phyloP scores from a whole-genome alignment of 805 yeast genomes.

The Zygosaccharomyces kombuchaensis region DNA sequence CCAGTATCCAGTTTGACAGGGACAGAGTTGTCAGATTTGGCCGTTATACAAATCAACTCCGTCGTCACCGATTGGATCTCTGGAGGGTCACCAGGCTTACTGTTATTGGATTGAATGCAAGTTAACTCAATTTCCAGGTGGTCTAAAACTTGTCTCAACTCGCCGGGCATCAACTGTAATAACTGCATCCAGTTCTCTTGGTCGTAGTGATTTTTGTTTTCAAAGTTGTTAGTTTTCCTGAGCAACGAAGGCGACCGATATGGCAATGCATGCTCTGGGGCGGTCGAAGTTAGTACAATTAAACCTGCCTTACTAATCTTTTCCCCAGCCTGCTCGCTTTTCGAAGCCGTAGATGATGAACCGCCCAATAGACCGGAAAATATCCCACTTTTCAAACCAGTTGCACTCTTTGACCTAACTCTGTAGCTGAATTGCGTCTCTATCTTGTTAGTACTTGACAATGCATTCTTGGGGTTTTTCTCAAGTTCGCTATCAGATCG shows the following conservation, averaged over 20 bases:
- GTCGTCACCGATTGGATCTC: slow-evolving; percentile 30
- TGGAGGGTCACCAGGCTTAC: slow-evolving; percentile 31
- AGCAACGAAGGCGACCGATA: slow-evolving; percentile 38
- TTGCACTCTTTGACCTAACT: slow-evolving; percentile 20
- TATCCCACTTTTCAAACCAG: slow-evolving; percentile 20
- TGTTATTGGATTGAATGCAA: slow-evolving; percentile 34
- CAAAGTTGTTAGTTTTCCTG: slow-evolving; percentile 36
- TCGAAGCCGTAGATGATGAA: slow-evolving; percentile 4
- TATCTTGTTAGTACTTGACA: slow-evolving; percentile 7
- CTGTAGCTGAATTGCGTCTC: slow-evolving; percentile 32
- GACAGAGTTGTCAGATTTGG: slow-evolving; percentile 36
- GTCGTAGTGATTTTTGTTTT: slow-evolving; percentile 34
- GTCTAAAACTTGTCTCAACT: slow-evolving; percentile 27
- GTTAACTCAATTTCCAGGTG: slow-evolving; percentile 31
- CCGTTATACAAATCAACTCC: slow-evolving; percentile 35
- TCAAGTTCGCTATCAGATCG: slow-evolving; percentile 4
- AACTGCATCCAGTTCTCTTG: slow-evolving; percentile 35
- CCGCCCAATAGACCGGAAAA: slow-evolving; percentile 26
- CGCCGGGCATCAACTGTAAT: slow-evolving; percentile 26
- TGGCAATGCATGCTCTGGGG: slow-evolving; percentile 37
- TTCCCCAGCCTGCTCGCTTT: slow-evolving; percentile 3
- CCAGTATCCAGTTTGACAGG: slow-evolving; percentile 41
- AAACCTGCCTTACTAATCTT: slow-evolving; percentile 28
- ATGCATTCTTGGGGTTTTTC: slow-evolving; percentile 1
- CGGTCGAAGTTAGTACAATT: slow-evolving; percentile 27